phyloP scores from a whole-genome alignment of 2,329 filamentous ascomycete genomes.

The Talaromyces sp. region DNA sequence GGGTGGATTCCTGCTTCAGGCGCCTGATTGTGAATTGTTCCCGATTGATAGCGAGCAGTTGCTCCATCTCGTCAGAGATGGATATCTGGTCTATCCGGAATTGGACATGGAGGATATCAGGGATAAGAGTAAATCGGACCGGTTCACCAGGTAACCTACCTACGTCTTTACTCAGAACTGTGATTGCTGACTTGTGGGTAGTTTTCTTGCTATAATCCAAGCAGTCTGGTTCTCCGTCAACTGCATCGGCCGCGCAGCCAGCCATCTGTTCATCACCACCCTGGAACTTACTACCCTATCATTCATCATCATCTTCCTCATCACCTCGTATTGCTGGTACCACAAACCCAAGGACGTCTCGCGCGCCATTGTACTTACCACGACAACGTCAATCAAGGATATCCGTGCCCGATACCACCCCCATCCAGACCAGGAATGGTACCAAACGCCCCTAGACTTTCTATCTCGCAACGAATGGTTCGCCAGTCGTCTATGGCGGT shows the following conservation, averaged over 20 bases:
- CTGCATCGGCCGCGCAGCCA: slow-evolving; percentile 17
- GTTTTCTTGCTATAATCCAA: background rate
- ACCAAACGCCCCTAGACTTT: slow-evolving; percentile 7
- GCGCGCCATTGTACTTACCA: background rate
- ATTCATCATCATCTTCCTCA: slow-evolving; percentile 28
- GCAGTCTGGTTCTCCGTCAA: slow-evolving; percentile 23
- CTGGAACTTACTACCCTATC: slow-evolving; percentile 29
- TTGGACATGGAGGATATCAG: slow-evolving; percentile 20
- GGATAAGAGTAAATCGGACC: slow-evolving; percentile 25
- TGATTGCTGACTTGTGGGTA: too few relatives aligned
- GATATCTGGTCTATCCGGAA: slow-evolving; percentile 21
- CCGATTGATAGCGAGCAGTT: slow-evolving; percentile 38
- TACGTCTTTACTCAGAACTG: too few relatives aligned
- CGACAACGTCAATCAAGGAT: background rate
- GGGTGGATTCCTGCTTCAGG: slow-evolving; percentile 39
- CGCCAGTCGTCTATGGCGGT: slow-evolving; percentile 5
- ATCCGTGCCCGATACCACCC: background rate
- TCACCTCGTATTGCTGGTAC: slow-evolving; percentile 28
- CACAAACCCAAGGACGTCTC: slow-evolving; percentile 29
- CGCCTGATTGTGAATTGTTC: slow-evolving; percentile 29
- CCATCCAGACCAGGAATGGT: background rate
- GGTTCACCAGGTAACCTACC: background rate
- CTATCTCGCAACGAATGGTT: background rate
- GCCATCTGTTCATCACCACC: slow-evolving; percentile 24
- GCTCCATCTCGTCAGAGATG: slow-evolving; percentile 25